phyloP scores from a whole-genome alignment of 495 filamentous ascomycete genomes.

The Trichoderma parareesei region DNA sequence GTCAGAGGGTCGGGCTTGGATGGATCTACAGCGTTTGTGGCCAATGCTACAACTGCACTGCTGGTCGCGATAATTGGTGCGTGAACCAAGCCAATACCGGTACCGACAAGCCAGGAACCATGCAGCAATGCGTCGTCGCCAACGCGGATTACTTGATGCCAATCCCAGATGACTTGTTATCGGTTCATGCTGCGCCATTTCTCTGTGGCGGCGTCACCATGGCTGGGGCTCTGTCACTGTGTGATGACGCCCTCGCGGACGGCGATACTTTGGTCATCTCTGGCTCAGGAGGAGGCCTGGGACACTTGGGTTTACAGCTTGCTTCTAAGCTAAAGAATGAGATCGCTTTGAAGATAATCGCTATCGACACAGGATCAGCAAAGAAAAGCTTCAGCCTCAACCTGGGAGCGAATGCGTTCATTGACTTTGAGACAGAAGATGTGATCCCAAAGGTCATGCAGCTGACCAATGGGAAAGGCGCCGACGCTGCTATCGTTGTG shows the following conservation, averaged over 20 bases:
- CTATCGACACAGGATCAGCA: neutral
- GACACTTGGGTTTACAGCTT: neutral
- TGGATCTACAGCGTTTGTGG: constrained; percentile 4
- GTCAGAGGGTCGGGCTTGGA: neutral
- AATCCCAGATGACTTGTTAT: neutral
- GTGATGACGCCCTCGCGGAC: neutral
- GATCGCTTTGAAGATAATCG: neutral
- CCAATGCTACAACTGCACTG: constrained; percentile 4
- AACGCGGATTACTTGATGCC: constrained; percentile 2
- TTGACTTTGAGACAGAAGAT: neutral
- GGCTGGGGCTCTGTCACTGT: neutral
- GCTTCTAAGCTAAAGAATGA: neutral
- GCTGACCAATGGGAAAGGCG: constrained; percentile 4
- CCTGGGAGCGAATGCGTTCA: neutral
- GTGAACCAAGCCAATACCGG: neutral
- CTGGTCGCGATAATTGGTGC: constrained; percentile 3
- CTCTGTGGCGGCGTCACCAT: constrained; percentile 1
- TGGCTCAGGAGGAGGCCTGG: constrained; percentile 2
- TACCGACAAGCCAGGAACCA: constrained; percentile 3
- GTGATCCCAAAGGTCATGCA: neutral
- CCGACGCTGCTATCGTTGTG: neutral
- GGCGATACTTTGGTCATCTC: neutral
- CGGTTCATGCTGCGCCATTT: constrained; percentile 2
- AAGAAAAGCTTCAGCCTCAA: neutral
- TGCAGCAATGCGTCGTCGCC: constrained; percentile 2